Evolutionary conservation across 108 stramenopile species (phyloP).

Genomic region (Poteriospumella lacustris): DNA sequence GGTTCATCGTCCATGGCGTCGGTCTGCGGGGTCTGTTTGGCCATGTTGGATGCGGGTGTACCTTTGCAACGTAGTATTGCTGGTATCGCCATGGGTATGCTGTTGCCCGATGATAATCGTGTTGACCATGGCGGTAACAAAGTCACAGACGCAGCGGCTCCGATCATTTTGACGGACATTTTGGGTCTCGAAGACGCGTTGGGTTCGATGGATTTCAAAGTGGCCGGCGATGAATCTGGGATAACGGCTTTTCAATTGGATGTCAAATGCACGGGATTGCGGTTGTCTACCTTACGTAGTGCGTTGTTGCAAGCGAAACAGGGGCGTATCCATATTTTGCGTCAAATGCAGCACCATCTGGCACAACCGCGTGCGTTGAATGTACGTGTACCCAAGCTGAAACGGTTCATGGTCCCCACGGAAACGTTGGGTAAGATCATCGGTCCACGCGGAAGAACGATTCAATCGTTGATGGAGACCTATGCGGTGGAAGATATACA

Average conservation of each 20-base stretch:
- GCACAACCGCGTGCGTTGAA: slow-evolving; percentile 56
- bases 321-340: slow-evolving; percentile 62
- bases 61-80: slow-evolving; percentile 61
- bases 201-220: slow-evolving; percentile 75
- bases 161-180: slow-evolving; percentile 73
- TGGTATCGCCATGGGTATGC: slow-evolving; percentile 79
- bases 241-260: slow-evolving; percentile 86
- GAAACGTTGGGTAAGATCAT: slow-evolving; percentile 72
- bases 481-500: slow-evolving; percentile 64
- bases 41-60: slow-evolving; percentile 22
- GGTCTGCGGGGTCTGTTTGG: slow-evolving; percentile 12
- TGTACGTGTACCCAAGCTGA: slow-evolving; percentile 62
- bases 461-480: slow-evolving; percentile 74
- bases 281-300: slow-evolving; percentile 54
- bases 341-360: slow-evolving; percentile 64
- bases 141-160: slow-evolving; percentile 42
- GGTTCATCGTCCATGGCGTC: slow-evolving; percentile 65
- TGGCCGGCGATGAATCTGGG: slow-evolving; percentile 67
- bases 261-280: slow-evolving; percentile 80
- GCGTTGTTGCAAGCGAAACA: slow-evolving; percentile 47
- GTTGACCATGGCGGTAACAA: not conserved
- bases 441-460: slow-evolving; percentile 75
- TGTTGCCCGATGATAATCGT: slow-evolving; percentile 42
- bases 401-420: slow-evolving; percentile 53
- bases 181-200: slow-evolving; percentile 73